Base-by-base conservation (phyloP, 2,329 filamentous ascomycete species). In the Ascomycota sp. region DNA sequence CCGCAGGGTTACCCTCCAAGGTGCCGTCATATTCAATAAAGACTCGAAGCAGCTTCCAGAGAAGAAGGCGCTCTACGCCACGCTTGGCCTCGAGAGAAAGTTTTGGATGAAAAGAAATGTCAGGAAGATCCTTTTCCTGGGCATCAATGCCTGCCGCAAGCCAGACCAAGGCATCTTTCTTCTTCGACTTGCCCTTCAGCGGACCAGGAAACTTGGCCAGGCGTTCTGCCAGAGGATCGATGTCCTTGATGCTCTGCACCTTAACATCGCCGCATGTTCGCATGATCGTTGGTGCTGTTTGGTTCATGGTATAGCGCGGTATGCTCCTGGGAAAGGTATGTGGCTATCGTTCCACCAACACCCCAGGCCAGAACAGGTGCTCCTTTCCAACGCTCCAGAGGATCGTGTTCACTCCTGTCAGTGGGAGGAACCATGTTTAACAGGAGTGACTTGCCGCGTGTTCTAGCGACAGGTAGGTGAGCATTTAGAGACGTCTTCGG, bases 91-190 rank as follows among this genome's bases (percentile, higher is more conserved):
- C 64, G 32, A 65, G 67, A 6, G 61, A 65, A 12, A 64, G 46
- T 21, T 59, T 61, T 21, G 56, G 59, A 45, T 51, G 56, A 33
- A 63, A 61, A 11, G 53, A 55, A 21, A 53, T 54, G 40, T 55
- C 65, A 28, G 56, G 69, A 30, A 56, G 47, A 31, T 53, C 61
- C 41, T 61, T 66, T 45, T 91, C 80, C 23, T 94, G 54, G 1
- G 57, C 57, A 23, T 80, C 74, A 32, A 95, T 86, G 30, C 75
- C 81, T 34, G 65, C 59, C 4, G 63, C 67, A 27, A 98, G 60
- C 89, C 91, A 98, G 2, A 69, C 53, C 26, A 85, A 42, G 0
- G 82, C 68, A 32, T 98, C 86, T 57, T 95, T 98, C 62, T 98
- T 98, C 61, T 93, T 95, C 2, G 75, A 72, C 47, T 94, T 95